Percentiles rank a stretch among this genome's conserved stretches.
Conservation (phyloP, 345 rosid genomes). For the Stellera chamaejasme region DNA sequence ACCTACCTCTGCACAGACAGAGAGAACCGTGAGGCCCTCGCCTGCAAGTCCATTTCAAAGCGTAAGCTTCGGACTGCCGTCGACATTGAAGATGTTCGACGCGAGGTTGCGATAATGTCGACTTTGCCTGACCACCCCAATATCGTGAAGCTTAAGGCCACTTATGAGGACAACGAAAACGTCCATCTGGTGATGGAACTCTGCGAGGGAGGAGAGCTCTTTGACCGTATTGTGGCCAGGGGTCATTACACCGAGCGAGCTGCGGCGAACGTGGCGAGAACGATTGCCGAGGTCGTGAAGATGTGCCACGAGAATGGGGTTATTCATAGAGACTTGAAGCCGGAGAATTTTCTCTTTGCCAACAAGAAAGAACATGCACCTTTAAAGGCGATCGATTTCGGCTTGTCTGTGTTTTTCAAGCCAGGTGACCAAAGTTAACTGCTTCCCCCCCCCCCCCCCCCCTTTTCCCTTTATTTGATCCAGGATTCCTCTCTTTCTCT, state of each 20-base stretch:
- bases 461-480: neutral
- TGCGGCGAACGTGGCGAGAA: constrained; percentile 70
- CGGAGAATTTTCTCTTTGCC: constrained; percentile 89
- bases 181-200: constrained; percentile 96
- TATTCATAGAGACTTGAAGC: constrained; percentile 91
- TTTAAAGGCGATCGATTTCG: constrained; percentile 88
- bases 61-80: constrained; percentile 80
- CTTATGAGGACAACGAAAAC: constrained; percentile 82
- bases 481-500: neutral
- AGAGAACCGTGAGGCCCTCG: constrained; percentile 58
- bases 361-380: constrained; percentile 82
- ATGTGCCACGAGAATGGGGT: constrained; percentile 94
- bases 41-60: constrained; percentile 89
- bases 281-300: constrained; percentile 81
- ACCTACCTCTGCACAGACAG: constrained; percentile 88
- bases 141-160: constrained; percentile 83
- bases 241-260: constrained; percentile 96
- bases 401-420: constrained; percentile 79
- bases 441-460: too few relatives aligned
- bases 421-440: constrained; percentile 42
- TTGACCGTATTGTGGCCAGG: constrained; percentile 90
- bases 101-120: constrained; percentile 92
- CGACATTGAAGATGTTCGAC: constrained; percentile 86
- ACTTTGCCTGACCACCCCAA: constrained; percentile 79
- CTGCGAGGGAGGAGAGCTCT: constrained; percentile 94